These are phyloP conservation scores for Flaveria sonorensis DNA, from an alignment of 129 eudicot genomes.

Conservation along the genomic window DNA sequence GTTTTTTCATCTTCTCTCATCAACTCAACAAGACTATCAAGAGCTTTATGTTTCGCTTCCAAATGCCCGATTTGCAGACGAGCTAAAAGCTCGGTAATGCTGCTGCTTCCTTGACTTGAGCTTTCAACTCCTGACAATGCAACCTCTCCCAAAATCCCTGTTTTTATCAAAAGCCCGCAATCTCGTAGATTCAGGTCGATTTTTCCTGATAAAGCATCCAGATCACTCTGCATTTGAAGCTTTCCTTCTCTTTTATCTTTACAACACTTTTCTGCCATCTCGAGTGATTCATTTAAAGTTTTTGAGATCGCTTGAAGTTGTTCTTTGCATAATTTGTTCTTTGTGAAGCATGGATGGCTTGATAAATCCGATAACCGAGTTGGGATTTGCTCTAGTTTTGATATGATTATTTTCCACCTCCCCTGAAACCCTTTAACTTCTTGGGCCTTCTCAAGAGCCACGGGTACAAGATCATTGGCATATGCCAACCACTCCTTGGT, in stretches of 20 bases:
- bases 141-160: slow-evolving; percentile 80
- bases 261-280: slow-evolving; percentile 57
- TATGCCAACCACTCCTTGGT: slow-evolving; percentile 72
- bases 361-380: slow-evolving; percentile 72
- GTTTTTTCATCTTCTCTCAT: slow-evolving; percentile 83
- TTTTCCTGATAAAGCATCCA: slow-evolving; percentile 61
- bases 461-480: slow-evolving; percentile 71
- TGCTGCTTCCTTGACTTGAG: slow-evolving; percentile 33
- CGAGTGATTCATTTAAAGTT: slow-evolving; percentile 56
- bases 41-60: slow-evolving; percentile 77
- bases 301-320: slow-evolving; percentile 70
- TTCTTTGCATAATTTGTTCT: slow-evolving; percentile 74
- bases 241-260: slow-evolving; percentile 68
- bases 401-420: slow-evolving; percentile 79
- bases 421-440: slow-evolving; percentile 69
- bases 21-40: slow-evolving; percentile 64
- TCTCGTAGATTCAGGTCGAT: slow-evolving; percentile 79
- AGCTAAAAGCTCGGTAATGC: slow-evolving; percentile 66
- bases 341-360: slow-evolving; percentile 83
- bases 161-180: slow-evolving; percentile 81
- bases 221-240: slow-evolving; percentile 91
- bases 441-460: slow-evolving; percentile 61
- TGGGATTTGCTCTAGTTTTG: slow-evolving; percentile 80
- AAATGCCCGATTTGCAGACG: slow-evolving; percentile 89
- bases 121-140: slow-evolving; percentile 40